A percentile compares a stretch with the other conserved stretches of the same genome.
Evolutionary conservation across 2,329 filamentous ascomycete genomes (phyloP).

Genomic region (Clonostachys byssicola): DNA sequence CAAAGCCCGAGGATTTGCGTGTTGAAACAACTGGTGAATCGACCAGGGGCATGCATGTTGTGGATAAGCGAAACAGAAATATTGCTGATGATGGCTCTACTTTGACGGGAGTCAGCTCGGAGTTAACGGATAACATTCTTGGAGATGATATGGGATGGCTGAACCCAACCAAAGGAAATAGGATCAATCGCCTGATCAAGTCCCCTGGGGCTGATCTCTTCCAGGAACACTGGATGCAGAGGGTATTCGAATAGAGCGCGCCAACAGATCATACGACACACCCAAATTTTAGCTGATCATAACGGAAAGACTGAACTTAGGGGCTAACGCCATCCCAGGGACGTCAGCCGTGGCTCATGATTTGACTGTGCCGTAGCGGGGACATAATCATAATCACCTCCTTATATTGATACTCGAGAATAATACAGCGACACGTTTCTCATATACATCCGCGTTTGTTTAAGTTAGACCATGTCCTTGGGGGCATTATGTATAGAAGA

Average conservation of each 20-base stretch:
- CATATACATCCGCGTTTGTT: too few species aligned
- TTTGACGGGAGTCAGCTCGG: constrained; percentile 19
- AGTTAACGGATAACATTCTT: constrained; percentile 45
- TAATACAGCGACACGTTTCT: too few species aligned
- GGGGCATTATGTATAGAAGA: too few species aligned
- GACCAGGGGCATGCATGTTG: constrained; percentile 86
- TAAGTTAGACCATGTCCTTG: too few species aligned
- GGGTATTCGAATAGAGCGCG: constrained; percentile 11
- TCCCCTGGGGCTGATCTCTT: constrained; percentile 67
- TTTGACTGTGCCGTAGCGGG: too few species aligned
- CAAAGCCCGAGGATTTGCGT: constrained; percentile 73
- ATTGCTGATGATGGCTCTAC: constrained; percentile 33
- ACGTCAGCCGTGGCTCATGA: too few species aligned
- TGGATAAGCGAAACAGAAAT: constrained; percentile 67
- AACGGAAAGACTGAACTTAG: too few species aligned
- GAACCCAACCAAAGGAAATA: constrained; percentile 69
- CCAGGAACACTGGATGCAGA: constrained; percentile 60
- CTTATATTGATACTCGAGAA: too few species aligned
- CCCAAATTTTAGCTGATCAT: too few species aligned
- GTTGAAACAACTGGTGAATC: constrained; percentile 90
- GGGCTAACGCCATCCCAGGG: too few species aligned
- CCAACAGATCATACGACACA: too few species aligned
- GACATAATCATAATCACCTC: too few species aligned
- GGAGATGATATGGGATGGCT: constrained; percentile 78
- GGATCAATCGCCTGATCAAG: constrained; percentile 67